These are phyloP conservation scores for Pholiota conissans DNA, from an alignment of 768 basidiomycete species.

Conservation along the genomic window DNA sequence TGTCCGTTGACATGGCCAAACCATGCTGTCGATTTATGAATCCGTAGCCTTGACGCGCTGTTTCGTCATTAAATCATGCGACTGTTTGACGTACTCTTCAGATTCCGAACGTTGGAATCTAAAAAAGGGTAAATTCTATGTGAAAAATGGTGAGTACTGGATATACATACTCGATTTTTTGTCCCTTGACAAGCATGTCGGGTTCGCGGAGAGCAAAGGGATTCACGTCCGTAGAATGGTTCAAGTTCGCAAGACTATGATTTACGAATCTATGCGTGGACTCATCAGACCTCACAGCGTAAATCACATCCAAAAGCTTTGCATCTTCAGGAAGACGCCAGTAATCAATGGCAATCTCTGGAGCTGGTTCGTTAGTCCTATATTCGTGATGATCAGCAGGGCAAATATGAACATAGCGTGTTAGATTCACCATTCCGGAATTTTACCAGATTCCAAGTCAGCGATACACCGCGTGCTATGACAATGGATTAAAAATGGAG, in stretches of 20 bases:
- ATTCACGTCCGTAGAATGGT: slow-evolving; percentile 77
- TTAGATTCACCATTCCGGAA: slow-evolving; percentile 41
- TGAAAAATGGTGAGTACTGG: not conserved
- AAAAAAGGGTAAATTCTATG: slow-evolving; percentile 11
- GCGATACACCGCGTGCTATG: slow-evolving; percentile 75
- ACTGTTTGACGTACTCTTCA: slow-evolving; percentile 61
- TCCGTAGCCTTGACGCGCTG: slow-evolving; percentile 5
- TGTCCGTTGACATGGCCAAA: no score
- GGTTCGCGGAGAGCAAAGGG: slow-evolving; percentile 90
- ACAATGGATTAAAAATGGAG: not conserved
- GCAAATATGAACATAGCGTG: not conserved
- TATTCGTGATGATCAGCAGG: not conserved
- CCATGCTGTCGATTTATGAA: no score
- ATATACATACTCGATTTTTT: slow-evolving; percentile 61
- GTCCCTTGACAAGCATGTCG: slow-evolving; percentile 81
- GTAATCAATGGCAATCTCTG: slow-evolving; percentile 92
- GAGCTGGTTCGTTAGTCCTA: slow-evolving; percentile 73
- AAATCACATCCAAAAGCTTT: slow-evolving; percentile 84
- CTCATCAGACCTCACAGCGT: slow-evolving; percentile 92
- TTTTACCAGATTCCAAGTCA: slow-evolving; percentile 77
- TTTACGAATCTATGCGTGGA: slow-evolving; percentile 94
- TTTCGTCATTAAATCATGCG: slow-evolving; percentile 52
- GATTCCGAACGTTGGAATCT: slow-evolving; percentile 73
- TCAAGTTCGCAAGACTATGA: slow-evolving; percentile 89
- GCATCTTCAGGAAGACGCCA: slow-evolving; percentile 80